Percentiles rank a stretch among this genome's conserved stretches.
Evolutionary conservation across 768 basidiomycete species (phyloP).

Genomic region (Suillus occidentalis): DNA sequence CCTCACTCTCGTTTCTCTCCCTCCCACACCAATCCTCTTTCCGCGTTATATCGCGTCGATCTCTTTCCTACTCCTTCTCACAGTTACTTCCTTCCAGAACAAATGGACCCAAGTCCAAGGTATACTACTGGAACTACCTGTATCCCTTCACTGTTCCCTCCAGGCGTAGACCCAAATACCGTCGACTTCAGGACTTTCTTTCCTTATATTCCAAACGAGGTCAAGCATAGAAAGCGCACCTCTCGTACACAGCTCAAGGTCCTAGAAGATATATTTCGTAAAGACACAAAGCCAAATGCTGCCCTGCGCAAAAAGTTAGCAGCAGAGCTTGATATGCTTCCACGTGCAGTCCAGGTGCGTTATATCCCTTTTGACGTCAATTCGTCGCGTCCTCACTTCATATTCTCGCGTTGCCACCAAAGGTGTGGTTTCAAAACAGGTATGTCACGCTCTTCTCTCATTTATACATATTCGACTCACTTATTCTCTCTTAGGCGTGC

Average conservation of each 20-base stretch:
- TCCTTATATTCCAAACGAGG: slow-evolving; percentile 88
- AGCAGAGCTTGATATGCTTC: slow-evolving; percentile 84
- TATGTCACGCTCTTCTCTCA: slow-evolving; percentile 29
- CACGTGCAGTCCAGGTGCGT: slow-evolving; percentile 91
- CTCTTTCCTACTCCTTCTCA: slow-evolving; percentile 9
- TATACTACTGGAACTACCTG: slow-evolving; percentile 34
- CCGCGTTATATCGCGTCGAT: slow-evolving; percentile 25
- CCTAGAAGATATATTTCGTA: slow-evolving; percentile 83
- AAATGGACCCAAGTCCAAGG: slow-evolving; percentile 32
- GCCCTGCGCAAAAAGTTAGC: slow-evolving; percentile 78
- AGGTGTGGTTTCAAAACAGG: slow-evolving; percentile 95
- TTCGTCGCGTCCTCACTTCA: slow-evolving; percentile 21
- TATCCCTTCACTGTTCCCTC: slow-evolving; percentile 49
- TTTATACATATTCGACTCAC: slow-evolving; percentile 6
- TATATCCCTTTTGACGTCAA: slow-evolving; percentile 1
- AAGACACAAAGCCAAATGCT: slow-evolving; percentile 91
- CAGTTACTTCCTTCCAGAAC: slow-evolving; percentile 22
- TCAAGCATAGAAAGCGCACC: slow-evolving; percentile 92
- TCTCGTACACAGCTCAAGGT: slow-evolving; percentile 85
- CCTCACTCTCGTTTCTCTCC: slow-evolving; percentile 41
- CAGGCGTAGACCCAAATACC: slow-evolving; percentile 57
- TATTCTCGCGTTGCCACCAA: slow-evolving; percentile 19
- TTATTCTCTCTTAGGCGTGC: slow-evolving; percentile 55
- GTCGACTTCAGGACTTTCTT: slow-evolving; percentile 85
- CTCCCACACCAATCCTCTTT: slow-evolving; percentile 24